Percentiles rank a stretch among this genome's conserved stretches.
Evolutionary conservation across 1,284 basidiomycete genomes (phyloP).

Genomic region (Spongispora temasekensis): DNA sequence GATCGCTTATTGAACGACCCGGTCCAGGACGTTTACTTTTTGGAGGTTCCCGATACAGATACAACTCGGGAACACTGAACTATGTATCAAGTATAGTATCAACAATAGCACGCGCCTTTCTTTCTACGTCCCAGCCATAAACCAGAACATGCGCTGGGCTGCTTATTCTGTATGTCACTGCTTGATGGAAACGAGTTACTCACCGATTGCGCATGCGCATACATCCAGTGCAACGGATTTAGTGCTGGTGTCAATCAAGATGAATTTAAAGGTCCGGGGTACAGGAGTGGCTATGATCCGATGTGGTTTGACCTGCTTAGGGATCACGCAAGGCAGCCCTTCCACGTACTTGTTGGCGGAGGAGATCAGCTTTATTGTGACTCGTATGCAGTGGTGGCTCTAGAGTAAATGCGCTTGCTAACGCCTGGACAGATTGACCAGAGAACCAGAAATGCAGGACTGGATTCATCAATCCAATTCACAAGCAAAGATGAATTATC

Average conservation of each 20-base stretch:
- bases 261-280: constrained; percentile 75
- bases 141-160: constrained; percentile 91
- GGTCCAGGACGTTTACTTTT: constrained; percentile 78
- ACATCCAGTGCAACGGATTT: constrained; percentile 88
- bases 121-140: constrained; percentile 82
- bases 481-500: constrained; percentile 62
- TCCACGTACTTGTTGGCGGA: constrained; percentile 84
- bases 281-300: constrained; percentile 80
- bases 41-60: constrained; percentile 93
- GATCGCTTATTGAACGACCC: neutral
- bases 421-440: constrained; percentile 50
- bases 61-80: constrained; percentile 72
- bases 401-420: neutral
- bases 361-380: constrained; percentile 87
- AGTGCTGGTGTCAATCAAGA: constrained; percentile 79
- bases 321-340: constrained; percentile 79
- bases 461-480: constrained; percentile 77
- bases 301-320: constrained; percentile 91
- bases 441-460: constrained; percentile 77
- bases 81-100: constrained; percentile 78
- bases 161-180: constrained; percentile 75
- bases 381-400: constrained; percentile 41
- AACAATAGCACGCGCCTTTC: constrained; percentile 77
- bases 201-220: constrained; percentile 1
- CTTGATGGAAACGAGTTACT: neutral